Evolutionary conservation across 257 asterid species (phyloP).

Genomic region (Datura wrightii): DNA sequence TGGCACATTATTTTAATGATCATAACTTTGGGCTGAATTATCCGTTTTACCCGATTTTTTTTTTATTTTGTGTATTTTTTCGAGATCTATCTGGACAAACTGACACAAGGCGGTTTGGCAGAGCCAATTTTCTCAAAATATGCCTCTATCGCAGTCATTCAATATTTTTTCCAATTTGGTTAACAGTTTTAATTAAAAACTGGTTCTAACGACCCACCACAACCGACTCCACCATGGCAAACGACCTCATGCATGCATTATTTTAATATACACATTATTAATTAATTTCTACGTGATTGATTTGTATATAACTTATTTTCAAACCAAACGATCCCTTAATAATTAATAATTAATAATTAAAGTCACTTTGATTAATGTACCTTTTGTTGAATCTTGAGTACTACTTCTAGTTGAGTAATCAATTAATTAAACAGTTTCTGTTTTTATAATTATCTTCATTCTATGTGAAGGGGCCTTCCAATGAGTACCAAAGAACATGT

Average conservation of each 20-base stretch:
- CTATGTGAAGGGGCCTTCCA: background rate
- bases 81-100: too few relatives aligned
- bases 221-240: too few relatives aligned
- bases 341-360: background rate
- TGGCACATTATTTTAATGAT: too few relatives aligned
- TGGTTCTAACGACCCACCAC: too few relatives aligned
- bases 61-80: too few relatives aligned
- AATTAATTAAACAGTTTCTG: constrained; percentile 14
- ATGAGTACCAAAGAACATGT: background rate
- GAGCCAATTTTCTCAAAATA: too few relatives aligned
- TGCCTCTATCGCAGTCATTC: too few relatives aligned
- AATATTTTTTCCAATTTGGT: too few relatives aligned
- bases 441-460: background rate
- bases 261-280: background rate
- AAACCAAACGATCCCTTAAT: background rate
- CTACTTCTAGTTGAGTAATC: background rate
- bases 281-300: background rate
- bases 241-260: background rate
- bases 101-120: too few relatives aligned
- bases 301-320: background rate
- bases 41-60: too few relatives aligned
- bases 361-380: background rate
- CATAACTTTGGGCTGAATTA: too few relatives aligned
- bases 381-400: background rate
- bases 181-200: too few relatives aligned